phyloP scores from a whole-genome alignment of 164 flowering plant genomes.

The Umbilicus rupestris region DNA sequence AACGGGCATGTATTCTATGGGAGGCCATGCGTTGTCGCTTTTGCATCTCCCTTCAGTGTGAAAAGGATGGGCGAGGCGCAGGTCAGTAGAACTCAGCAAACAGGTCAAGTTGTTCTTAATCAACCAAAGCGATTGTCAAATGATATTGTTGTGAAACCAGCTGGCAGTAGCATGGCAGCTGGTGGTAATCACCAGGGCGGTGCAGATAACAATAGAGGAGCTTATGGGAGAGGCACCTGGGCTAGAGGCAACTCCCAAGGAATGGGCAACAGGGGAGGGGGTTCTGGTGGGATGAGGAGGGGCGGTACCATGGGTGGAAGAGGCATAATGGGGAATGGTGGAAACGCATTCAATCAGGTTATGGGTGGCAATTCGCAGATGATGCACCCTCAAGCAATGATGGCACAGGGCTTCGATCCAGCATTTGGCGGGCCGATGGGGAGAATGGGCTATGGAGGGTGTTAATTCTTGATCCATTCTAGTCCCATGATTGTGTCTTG shows the following conservation, averaged over 20 bases:
- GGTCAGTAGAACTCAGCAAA: constrained; percentile 51
- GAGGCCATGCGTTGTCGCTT: constrained; percentile 73
- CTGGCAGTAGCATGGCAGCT: constrained; percentile 31
- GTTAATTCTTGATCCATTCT: no score
- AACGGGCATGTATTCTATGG: constrained; percentile 80
- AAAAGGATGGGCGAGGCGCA: no score
- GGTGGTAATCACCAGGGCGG: constrained; percentile 66
- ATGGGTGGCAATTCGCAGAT: constrained; percentile 48
- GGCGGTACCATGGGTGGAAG: constrained; percentile 59
- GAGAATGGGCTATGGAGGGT: constrained; percentile 76
- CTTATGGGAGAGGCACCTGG: constrained; percentile 67
- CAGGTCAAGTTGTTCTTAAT: constrained; percentile 30
- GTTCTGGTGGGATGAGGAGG: constrained; percentile 57
- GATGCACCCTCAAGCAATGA: constrained; percentile 74
- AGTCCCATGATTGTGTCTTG: no score
- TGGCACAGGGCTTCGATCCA: constrained; percentile 89
- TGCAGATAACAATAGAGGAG: constrained; percentile 40
- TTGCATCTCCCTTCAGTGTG: constrained; percentile 55
- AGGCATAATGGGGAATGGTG: constrained; percentile 62
- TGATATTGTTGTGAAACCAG: constrained; percentile 32
- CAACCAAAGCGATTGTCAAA: constrained; percentile 35
- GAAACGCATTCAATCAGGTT: constrained; percentile 63
- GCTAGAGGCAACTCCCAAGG: constrained; percentile 59
- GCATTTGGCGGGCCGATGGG: constrained; percentile 73
- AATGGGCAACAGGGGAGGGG: constrained; percentile 68